A percentile compares a stretch with the other conserved stretches of the same genome.
phyloP scores from a whole-genome alignment of 768 basidiomycete species.

The Agaricus bisporus region DNA sequence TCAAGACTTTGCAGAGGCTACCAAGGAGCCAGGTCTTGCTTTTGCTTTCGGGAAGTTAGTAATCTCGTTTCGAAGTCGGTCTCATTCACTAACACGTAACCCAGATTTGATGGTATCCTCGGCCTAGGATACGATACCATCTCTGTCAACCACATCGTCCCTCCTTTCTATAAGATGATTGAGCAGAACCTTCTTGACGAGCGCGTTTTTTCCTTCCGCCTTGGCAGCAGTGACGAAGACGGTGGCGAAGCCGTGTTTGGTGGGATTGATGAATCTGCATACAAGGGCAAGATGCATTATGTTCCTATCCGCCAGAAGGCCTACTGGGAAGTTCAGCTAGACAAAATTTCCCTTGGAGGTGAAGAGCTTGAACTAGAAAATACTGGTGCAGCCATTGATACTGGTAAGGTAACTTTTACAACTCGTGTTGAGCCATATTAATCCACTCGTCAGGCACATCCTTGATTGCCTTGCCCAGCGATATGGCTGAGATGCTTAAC shows the following conservation, averaged over 20 bases:
- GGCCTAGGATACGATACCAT: slow-evolving; percentile 96
- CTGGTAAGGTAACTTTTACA: slow-evolving; percentile 39
- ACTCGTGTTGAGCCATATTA: not conserved
- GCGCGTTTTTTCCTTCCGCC: slow-evolving; percentile 90
- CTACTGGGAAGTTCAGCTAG: slow-evolving; percentile 97
- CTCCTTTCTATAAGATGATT: slow-evolving; percentile 94
- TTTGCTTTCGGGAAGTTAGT: slow-evolving; percentile 94
- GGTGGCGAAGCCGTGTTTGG: slow-evolving; percentile 91
- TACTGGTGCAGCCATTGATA: slow-evolving; percentile 92
- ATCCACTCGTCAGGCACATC: slow-evolving; percentile 63
- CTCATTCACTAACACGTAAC: not conserved
- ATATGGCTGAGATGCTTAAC: slow-evolving; percentile 98
- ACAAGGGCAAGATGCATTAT: slow-evolving; percentile 76
- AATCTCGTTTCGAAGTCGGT: not conserved
- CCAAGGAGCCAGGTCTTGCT: slow-evolving; percentile 92
- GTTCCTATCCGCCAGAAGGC: slow-evolving; percentile 92
- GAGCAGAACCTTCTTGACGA: slow-evolving; percentile 73
- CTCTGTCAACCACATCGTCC: slow-evolving; percentile 85
- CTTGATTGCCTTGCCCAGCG: slow-evolving; percentile 87
- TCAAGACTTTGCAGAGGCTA: slow-evolving; percentile 93
- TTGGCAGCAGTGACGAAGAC: slow-evolving; percentile 82
- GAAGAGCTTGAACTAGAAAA: slow-evolving; percentile 87
- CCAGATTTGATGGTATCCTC: slow-evolving; percentile 90
- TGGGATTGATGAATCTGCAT: slow-evolving; percentile 74
- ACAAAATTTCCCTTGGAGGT: slow-evolving; percentile 78